phyloP scores from a whole-genome alignment of 129 eudicot species.

The Flaveria robusta region DNA sequence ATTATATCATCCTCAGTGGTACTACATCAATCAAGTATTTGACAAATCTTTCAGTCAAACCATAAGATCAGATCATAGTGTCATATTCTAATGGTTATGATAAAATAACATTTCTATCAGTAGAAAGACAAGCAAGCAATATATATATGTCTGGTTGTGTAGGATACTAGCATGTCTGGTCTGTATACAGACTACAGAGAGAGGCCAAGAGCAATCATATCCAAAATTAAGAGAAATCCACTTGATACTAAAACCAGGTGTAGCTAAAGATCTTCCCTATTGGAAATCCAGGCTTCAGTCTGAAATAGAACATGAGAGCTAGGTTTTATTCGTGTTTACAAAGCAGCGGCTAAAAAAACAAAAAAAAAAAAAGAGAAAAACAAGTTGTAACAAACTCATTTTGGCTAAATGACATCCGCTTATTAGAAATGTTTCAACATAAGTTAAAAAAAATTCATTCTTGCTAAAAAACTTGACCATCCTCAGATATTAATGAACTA shows the following conservation, averaged over 20 bases:
- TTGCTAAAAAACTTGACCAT: neutral
- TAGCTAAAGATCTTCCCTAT: neutral
- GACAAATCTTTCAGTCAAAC: slow-evolving; percentile 5
- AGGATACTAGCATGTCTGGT: neutral
- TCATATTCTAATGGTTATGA: slow-evolving; percentile 17
- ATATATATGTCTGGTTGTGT: neutral
- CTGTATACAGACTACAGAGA: slow-evolving; percentile 1
- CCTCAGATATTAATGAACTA: neutral
- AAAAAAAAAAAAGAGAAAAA: neutral
- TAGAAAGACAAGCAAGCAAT: slow-evolving; percentile 22
- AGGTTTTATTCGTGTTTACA: neutral
- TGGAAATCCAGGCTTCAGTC: neutral
- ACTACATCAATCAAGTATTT: slow-evolving; percentile 48
- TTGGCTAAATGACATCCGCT: neutral
- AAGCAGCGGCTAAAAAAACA: neutral
- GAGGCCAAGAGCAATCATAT: slow-evolving; percentile 3
- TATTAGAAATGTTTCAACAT: neutral
- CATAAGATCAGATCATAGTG: slow-evolving; percentile 23
- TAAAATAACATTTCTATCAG: slow-evolving; percentile 10
- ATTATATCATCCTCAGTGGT: slow-evolving; percentile 89
- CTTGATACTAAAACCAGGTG: neutral
- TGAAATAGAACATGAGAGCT: neutral
- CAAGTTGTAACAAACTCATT: neutral
- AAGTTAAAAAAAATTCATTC: neutral
- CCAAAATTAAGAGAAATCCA: neutral